A percentile compares a stretch with the other conserved stretches of the same genome.
These are phyloP conservation scores for Glycyrrhiza uralensis DNA, from an alignment of 306 rosid species.

Conservation along the genomic window DNA sequence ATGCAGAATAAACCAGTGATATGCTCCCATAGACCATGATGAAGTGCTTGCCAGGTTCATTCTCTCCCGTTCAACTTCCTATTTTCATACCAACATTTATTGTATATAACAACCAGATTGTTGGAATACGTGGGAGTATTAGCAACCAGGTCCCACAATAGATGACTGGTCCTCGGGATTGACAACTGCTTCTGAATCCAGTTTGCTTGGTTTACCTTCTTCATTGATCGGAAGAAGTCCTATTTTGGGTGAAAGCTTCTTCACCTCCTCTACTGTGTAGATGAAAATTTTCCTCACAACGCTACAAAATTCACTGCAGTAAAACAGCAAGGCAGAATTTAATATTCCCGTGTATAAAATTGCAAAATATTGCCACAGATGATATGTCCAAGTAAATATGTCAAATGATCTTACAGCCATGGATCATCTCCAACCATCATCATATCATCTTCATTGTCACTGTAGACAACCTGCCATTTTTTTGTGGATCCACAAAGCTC, in stretches of 20 bases:
- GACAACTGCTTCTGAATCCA: constrained; percentile 58
- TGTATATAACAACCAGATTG: constrained; percentile 26
- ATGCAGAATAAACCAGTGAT: constrained; percentile 9
- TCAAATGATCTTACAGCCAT: constrained; percentile 75
- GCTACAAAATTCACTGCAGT: constrained; percentile 87
- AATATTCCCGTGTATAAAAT: not conserved
- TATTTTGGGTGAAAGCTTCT: constrained; percentile 83
- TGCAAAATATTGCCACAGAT: not conserved
- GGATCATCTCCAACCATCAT: constrained; percentile 99
- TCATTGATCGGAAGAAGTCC: constrained; percentile 57
- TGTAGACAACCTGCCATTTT: constrained; percentile 92
- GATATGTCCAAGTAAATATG: not conserved
- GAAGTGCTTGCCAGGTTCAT: constrained; percentile 25
- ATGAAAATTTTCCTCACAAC: constrained; percentile 91
- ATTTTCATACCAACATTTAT: constrained; percentile 35
- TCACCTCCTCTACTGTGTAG: constrained; percentile 86
- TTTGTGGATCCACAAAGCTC: constrained; percentile 72
- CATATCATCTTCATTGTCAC: constrained; percentile 95
- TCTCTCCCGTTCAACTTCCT: constrained; percentile 25
- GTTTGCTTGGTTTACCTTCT: constrained; percentile 57
- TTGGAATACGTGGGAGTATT: constrained; percentile 17
- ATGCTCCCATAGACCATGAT: constrained; percentile 18
- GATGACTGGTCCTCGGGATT: constrained; percentile 78
- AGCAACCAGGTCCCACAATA: constrained; percentile 67
- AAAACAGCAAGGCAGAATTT: constrained; percentile 16